These are phyloP conservation scores for Coemansia sp. DNA, from an alignment of 192 early-diverging fungal species.

Conservation along the genomic window DNA sequence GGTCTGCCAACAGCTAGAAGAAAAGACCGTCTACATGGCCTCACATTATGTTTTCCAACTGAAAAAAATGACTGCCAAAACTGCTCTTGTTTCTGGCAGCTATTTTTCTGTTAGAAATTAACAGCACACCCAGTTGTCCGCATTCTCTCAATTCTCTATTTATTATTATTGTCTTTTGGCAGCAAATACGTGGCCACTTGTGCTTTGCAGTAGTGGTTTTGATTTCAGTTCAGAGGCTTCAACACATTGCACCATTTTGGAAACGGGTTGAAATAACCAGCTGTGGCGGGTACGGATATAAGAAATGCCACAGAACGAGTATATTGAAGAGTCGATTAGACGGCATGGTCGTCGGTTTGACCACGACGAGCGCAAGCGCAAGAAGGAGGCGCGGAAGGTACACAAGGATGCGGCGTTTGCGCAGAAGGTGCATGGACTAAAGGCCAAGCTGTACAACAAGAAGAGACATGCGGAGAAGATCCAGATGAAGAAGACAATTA, in stretches of 20 bases:
- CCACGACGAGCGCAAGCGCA: slow-evolving; percentile 95
- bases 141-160: too few species aligned
- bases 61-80: too few species aligned
- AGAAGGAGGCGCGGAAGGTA: slow-evolving; percentile 88
- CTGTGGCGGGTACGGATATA: background rate
- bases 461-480: slow-evolving; percentile 98
- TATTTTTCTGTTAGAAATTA: too few species aligned
- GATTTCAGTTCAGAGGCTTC: background rate
- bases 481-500: slow-evolving; percentile 99
- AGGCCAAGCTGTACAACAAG: slow-evolving; percentile 99
- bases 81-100: too few species aligned
- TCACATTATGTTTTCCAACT: too few species aligned
- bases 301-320: slow-evolving; percentile 85
- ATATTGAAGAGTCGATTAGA: slow-evolving; percentile 98
- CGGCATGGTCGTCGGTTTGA: slow-evolving; percentile 95
- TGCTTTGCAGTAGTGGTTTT: too few species aligned
- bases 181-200: too few species aligned
- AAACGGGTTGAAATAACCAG: background rate
- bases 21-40: too few species aligned
- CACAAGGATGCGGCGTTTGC: slow-evolving; percentile 92
- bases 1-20: background rate
- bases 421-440: slow-evolving; percentile 95
- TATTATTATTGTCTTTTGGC: too few species aligned
- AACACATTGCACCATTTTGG: too few species aligned
- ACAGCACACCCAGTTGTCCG: too few species aligned